A percentile compares a stretch with the other conserved stretches of the same genome.
These are phyloP conservation scores for Aspergillus brunneoviolaceus DNA, from an alignment of 2,329 filamentous ascomycete genomes.

Conservation along the genomic window DNA sequence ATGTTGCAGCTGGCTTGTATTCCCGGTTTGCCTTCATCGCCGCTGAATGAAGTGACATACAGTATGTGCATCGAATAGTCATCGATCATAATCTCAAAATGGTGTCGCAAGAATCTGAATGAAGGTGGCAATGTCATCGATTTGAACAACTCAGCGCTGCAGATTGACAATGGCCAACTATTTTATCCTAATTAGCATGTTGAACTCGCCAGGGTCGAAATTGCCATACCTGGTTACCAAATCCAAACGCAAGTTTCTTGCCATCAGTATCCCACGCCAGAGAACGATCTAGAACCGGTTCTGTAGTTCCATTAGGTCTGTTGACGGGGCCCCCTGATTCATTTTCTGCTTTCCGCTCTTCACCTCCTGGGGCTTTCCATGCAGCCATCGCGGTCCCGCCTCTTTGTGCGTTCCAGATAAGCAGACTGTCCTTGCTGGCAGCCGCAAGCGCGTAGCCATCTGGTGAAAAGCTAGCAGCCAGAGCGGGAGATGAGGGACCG, in stretches of 20 bases:
- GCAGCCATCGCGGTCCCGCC: conserved; percentile 44
- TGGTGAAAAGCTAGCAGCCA: conserved; percentile 47
- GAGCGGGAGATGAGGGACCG: conserved; percentile 37
- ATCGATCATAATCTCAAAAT: conserved; percentile 1
- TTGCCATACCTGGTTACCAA: conserved; percentile 48
- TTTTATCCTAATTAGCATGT: conserved; percentile 5
- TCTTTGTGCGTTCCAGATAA: conserved; percentile 50
- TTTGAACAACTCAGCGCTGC: conserved; percentile 32
- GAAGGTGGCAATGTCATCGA: background rate
- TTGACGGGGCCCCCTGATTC: conserved; percentile 31
- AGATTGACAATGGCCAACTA: conserved; percentile 43
- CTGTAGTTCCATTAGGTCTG: conserved; percentile 36
- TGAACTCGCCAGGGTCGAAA: conserved; percentile 2
- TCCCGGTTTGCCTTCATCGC: conserved; percentile 1
- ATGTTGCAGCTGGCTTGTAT: background rate
- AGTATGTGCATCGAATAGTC: background rate
- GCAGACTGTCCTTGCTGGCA: conserved; percentile 44
- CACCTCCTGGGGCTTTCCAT: conserved; percentile 34
- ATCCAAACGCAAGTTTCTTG: conserved; percentile 53
- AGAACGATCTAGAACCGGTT: conserved; percentile 36
- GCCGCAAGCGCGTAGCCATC: conserved; percentile 49
- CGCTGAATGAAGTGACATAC: background rate
- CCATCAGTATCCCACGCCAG: conserved; percentile 56
- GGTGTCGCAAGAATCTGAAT: background rate
- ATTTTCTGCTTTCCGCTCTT: conserved; percentile 36